Percentiles rank a stretch among this genome's conserved stretches.
Conservation (phyloP, 2,329 filamentous ascomycete species). For the Rhinocladiella similis region DNA sequence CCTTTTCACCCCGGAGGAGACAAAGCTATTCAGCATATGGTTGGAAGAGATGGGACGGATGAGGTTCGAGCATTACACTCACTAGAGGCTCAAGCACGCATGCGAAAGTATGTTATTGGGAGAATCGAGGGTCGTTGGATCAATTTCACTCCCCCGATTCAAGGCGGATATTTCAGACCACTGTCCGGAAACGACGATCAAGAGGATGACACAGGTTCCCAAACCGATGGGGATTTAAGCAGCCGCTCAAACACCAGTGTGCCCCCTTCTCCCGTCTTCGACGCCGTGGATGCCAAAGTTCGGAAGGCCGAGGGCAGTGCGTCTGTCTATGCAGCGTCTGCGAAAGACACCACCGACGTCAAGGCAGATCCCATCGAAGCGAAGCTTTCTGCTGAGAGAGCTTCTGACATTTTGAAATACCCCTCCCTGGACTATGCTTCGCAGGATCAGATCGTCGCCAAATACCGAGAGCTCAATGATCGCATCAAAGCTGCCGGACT, state of each 20-base stretch:
- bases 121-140: slow-evolving; percentile 76
- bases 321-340: slow-evolving; percentile 57
- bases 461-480: slow-evolving; percentile 77
- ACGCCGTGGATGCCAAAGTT: slow-evolving; percentile 51
- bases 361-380: slow-evolving; percentile 17
- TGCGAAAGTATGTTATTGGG: slow-evolving; percentile 82
- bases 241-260: slow-evolving; percentile 23
- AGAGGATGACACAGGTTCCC: slow-evolving; percentile 34
- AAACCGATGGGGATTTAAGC: slow-evolving; percentile 19
- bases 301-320: slow-evolving; percentile 42
- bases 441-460: slow-evolving; percentile 73
- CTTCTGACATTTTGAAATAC: slow-evolving; percentile 57
- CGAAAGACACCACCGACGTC: slow-evolving; percentile 33
- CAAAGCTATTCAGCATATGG: slow-evolving; percentile 88
- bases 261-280: slow-evolving; percentile 69
- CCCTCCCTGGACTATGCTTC: slow-evolving; percentile 72
- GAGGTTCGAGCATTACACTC: slow-evolving; percentile 91
- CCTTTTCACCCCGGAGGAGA: slow-evolving; percentile 89
- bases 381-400: slow-evolving; percentile 18
- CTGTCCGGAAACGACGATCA: slow-evolving; percentile 35
- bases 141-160: slow-evolving; percentile 89
- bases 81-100: slow-evolving; percentile 68
- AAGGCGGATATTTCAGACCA: slow-evolving; percentile 72
- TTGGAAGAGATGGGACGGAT: slow-evolving; percentile 90
- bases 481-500: slow-evolving; percentile 72